These are phyloP conservation scores for Citrullus colocynthis DNA, from an alignment of 306 rosid genomes.

Conservation along the genomic window DNA sequence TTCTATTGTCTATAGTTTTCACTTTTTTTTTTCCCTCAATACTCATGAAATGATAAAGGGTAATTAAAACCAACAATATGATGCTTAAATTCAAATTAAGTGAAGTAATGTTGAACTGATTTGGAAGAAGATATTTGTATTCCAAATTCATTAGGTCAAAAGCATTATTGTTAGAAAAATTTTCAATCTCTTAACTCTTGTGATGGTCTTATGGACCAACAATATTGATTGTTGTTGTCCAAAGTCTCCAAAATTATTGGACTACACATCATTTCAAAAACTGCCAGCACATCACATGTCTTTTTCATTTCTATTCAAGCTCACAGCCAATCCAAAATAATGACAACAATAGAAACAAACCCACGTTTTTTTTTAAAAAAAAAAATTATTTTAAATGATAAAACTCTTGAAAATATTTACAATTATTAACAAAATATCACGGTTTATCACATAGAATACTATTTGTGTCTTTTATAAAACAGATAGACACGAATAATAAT, in stretches of 20 bases:
- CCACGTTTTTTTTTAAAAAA: not conserved
- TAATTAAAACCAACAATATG: too few relatives aligned
- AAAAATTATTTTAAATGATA: too few relatives aligned
- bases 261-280: too few relatives aligned
- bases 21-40: not conserved
- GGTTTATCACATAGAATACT: too few relatives aligned
- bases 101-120: too few relatives aligned
- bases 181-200: not conserved
- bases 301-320: not conserved
- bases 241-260: not conserved
- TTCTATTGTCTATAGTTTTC: not conserved
- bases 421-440: too few relatives aligned
- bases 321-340: not conserved
- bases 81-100: too few relatives aligned
- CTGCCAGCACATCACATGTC: not conserved
- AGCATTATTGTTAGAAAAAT: not conserved
- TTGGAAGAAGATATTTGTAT: not conserved
- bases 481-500: too few relatives aligned
- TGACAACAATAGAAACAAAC: not conserved
- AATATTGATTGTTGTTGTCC: not conserved
- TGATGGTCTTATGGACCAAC: not conserved
- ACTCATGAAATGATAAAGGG: too few relatives aligned
- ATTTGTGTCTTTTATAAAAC: too few relatives aligned
- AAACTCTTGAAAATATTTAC: too few relatives aligned
- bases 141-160: not conserved